Evolutionary conservation across 2,329 filamentous ascomycete species (phyloP).

Genomic region (Dothidotthia symphoricarpi): DNA sequence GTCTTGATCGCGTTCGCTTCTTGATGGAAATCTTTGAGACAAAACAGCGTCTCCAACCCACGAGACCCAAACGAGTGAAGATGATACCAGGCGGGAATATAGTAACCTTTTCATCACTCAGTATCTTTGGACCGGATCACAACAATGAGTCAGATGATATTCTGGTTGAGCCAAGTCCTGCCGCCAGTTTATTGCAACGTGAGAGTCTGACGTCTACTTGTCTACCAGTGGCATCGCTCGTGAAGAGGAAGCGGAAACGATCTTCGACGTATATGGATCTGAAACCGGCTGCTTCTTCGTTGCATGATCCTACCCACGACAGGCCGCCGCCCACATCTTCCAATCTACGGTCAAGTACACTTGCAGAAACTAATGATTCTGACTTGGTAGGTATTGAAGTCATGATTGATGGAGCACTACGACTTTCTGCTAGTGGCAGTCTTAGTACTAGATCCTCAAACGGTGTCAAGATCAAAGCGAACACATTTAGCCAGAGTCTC

Average conservation of each 20-base stretch:
- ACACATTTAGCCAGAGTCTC: constrained; percentile 35
- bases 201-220: too few relatives aligned
- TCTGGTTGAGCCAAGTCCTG: too few relatives aligned
- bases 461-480: constrained; percentile 34
- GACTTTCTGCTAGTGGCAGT: constrained; percentile 35
- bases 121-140: too few relatives aligned
- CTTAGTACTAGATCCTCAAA: constrained; percentile 18
- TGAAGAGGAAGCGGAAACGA: constrained; percentile 7
- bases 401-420: constrained; percentile 40
- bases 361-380: background rate
- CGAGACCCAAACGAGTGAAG: constrained; percentile 12
- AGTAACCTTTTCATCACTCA: background rate
- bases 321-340: background rate
- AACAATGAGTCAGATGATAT: too few relatives aligned
- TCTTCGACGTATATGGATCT: background rate
- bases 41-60: constrained; percentile 5
- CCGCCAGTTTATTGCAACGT: too few relatives aligned
- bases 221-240: too few relatives aligned
- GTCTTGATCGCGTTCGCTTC: constrained; percentile 32
- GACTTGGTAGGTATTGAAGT: constrained; percentile 1
- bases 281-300: background rate
- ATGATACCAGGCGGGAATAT: constrained; percentile 1
- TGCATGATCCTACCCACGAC: too few relatives aligned
- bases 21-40: constrained; percentile 20
- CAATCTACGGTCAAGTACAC: background rate